These are phyloP conservation scores for Paramecium caudatum DNA, from an alignment of 73 alveolate species.

Conservation along the genomic window DNA sequence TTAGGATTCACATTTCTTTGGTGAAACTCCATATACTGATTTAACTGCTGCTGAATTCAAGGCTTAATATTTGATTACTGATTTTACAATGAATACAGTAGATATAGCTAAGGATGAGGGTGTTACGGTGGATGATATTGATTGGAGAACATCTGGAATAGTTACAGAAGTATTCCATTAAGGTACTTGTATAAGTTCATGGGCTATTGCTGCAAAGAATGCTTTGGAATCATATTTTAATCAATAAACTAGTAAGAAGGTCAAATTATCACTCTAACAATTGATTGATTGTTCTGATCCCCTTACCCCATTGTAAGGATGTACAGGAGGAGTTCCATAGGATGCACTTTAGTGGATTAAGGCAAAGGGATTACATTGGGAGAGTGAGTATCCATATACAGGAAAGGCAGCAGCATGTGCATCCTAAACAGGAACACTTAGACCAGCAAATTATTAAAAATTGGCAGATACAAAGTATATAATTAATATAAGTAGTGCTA, in stretches of 20 bases:
- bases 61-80: neutral
- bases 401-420: constrained; percentile 23
- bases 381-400: constrained; percentile 5
- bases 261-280: neutral
- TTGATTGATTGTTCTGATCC: constrained; percentile 29
- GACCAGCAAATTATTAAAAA: neutral
- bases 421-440: neutral
- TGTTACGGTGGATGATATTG: constrained; percentile 18
- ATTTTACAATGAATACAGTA: neutral
- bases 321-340: neutral
- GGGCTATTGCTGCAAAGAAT: constrained; percentile 68
- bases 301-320: neutral
- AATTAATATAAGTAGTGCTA: neutral
- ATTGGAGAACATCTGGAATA: constrained; percentile 78
- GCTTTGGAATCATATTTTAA: constrained; percentile 45
- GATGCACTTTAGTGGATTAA: neutral
- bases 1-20: neutral
- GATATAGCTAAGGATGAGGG: neutral
- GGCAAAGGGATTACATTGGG: constrained; percentile 7
- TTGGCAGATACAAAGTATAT: neutral
- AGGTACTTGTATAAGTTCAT: constrained; percentile 66
- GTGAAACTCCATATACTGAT: constrained; percentile 27
- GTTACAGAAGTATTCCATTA: constrained; percentile 77
- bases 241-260: neutral
- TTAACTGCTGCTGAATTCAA: constrained; percentile 39